Base-by-base conservation (phyloP, 371 early-diverging fungal genomes). In the Lichtheimia corymbifera region DNA sequence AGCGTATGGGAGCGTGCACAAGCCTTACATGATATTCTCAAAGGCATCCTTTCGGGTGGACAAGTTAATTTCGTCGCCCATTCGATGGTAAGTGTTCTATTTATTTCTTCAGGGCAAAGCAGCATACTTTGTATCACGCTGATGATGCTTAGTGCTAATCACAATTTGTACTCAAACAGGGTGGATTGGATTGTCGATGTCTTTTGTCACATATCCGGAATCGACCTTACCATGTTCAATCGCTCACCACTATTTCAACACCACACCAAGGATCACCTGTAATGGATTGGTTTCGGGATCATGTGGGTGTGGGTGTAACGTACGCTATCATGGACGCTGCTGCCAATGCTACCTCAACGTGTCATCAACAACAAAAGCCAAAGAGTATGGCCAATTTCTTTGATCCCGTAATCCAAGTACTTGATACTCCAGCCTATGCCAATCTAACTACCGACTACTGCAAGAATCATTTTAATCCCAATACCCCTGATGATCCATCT, bases 201-300 rank as follows among this genome's bases (percentile, higher is more conserved):
- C 71, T 96, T 43, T 83, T 94, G 45, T 80, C 91, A 5, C 93
- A 93, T 69, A 74, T 95, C 24, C 77, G 79, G 1, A 80, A 87
- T 43, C 77, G 81, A 40, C 66, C 78, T 53, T 93, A 89, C 66
- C 52, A 70, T 7, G 87, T 93, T 6, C 77, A 73, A 24, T 90
- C 93, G 3, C 71, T 96, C 25, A 93, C 95, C 0, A 95, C 95
- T 0, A 79, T 96, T 15, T 90, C 90, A 4, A 94, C 97, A 7
- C 97, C 97, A n/a, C 97, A 96, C 70, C 88, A 91, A 24, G 97
- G 97, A 5, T 86, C 87, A 42, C 85, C 91, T 5, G 88, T 95
- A 71, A 94, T 94, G 93, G 94, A 94, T 74, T 94, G 92, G 91
- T 91, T 89, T 62, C 84, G 91, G 18, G 93, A 94, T 63, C 79